Evolutionary conservation across 148 eudicot genomes (phyloP).

Genomic region (Rhododendron henanense): DNA sequence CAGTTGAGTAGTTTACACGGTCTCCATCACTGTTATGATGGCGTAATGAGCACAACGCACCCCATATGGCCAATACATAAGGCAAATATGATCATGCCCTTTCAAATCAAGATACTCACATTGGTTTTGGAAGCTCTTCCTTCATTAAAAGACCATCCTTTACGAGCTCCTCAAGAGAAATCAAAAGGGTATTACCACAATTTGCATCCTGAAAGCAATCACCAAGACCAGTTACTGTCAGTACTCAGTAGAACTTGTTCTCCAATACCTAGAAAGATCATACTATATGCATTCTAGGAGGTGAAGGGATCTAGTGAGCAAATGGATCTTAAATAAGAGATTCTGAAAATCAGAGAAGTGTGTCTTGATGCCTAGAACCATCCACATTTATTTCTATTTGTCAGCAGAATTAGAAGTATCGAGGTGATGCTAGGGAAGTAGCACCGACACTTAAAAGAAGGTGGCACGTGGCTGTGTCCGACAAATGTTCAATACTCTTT

Average conservation of each 20-base stretch:
- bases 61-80: neutral
- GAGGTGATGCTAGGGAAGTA: neutral
- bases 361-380: neutral
- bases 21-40: conserved; percentile 50
- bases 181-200: conserved; percentile 94
- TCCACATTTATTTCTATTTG: neutral
- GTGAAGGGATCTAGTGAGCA: neutral
- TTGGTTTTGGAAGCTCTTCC: conserved; percentile 80
- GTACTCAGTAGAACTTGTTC: neutral
- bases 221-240: conserved; percentile 7
- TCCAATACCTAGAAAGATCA: neutral
- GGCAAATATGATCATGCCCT: neutral
- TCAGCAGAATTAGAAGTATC: neutral
- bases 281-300: no score
- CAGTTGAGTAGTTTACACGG: conserved; percentile 53
- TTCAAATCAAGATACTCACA: conserved; percentile 39
- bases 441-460: neutral
- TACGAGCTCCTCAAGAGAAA: conserved; percentile 94
- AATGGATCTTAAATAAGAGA: neutral
- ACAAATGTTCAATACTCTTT: neutral
- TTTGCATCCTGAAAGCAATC: conserved; percentile 71
- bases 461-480: neutral
- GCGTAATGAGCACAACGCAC: conserved; percentile 6
- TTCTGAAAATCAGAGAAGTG: neutral
- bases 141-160: conserved; percentile 77